A percentile compares a stretch with the other conserved stretches of the same genome.
Evolutionary conservation across 2,329 filamentous ascomycete species (phyloP).

Genomic region (Apiospora marii): DNA sequence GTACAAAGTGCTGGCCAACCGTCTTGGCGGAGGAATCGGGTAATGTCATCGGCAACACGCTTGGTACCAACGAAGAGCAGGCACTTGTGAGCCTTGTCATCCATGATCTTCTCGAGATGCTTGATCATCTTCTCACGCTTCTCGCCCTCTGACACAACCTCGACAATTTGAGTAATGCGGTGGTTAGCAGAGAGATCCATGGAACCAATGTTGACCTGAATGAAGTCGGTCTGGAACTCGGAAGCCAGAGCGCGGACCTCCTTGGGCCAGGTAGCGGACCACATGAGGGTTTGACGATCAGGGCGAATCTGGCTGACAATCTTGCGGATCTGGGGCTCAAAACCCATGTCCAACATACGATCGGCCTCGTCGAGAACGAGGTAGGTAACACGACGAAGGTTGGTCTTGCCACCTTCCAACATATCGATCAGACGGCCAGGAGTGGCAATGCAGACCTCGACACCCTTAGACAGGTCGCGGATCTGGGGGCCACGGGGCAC

Average conservation of each 20-base stretch:
- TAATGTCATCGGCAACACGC: slow-evolving; percentile 97
- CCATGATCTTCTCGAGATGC: slow-evolving; percentile 97
- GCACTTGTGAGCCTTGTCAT: slow-evolving; percentile 93
- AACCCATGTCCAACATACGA: slow-evolving; percentile 99
- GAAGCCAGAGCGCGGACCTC: slow-evolving; percentile 91
- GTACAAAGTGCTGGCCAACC: slow-evolving; percentile 96
- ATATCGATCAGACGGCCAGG: slow-evolving; percentile 98
- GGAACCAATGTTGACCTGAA: slow-evolving; percentile 98
- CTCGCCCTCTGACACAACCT: slow-evolving; percentile 95
- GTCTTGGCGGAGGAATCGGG: slow-evolving; percentile 94
- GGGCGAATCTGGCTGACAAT: slow-evolving; percentile 97
- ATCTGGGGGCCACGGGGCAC: slow-evolving; percentile 98
- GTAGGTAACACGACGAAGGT: slow-evolving; percentile 97
- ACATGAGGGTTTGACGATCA: slow-evolving; percentile 99
- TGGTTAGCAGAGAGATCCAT: slow-evolving; percentile 97
- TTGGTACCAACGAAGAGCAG: slow-evolving; percentile 95
- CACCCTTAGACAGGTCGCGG: slow-evolving; percentile 90
- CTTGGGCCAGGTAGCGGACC: slow-evolving; percentile 99
- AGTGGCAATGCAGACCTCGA: slow-evolving; percentile 98
- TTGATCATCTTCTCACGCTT: slow-evolving; percentile 98
- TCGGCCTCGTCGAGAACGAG: slow-evolving; percentile 98
- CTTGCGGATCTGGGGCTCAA: slow-evolving; percentile 99
- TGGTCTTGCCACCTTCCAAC: slow-evolving; percentile 97
- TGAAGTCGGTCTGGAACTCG: slow-evolving; percentile 94
- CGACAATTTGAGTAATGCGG: slow-evolving; percentile 96